Evolutionary conservation across 169 alveolate genomes (phyloP).

Genomic region (Cystoisospora suis): DNA sequence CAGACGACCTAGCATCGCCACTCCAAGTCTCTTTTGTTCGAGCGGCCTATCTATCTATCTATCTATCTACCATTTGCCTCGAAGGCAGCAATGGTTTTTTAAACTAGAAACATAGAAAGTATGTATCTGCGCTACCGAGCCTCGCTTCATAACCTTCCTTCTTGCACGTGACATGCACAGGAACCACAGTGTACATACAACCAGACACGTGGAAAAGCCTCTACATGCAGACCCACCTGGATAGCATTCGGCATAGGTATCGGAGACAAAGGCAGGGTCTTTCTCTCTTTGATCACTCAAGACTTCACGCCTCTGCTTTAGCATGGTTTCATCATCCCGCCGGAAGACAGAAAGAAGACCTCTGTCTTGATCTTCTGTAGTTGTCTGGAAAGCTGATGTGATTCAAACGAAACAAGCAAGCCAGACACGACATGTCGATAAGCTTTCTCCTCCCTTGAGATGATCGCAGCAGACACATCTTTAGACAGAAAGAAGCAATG

Average conservation of each 20-base stretch:
- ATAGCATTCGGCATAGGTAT: conserved; percentile 43
- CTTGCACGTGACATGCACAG: too few species aligned
- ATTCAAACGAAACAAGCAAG: background rate
- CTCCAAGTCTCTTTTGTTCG: too few species aligned
- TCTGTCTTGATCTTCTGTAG: conserved; percentile 33
- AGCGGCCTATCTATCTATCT: too few species aligned
- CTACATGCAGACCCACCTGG: conserved; percentile 36
- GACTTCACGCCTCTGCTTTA: conserved; percentile 1
- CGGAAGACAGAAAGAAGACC: conserved; percentile 35
- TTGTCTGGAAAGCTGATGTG: conserved; percentile 2
- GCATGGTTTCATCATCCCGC: conserved; percentile 31
- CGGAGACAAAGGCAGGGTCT: conserved; percentile 46
- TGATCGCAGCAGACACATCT: background rate
- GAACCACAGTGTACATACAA: too few species aligned
- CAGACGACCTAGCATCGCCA: too few species aligned
- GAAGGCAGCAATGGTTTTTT: too few species aligned
- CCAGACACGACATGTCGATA: background rate
- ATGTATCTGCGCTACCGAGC: too few species aligned
- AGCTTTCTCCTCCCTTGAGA: background rate
- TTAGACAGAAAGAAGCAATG: background rate
- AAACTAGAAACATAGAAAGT: too few species aligned
- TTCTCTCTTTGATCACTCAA: conserved; percentile 30
- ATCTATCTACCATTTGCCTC: too few species aligned
- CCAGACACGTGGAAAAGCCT: too few species aligned
- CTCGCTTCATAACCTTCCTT: too few species aligned